phyloP scores from a whole-genome alignment of 2,329 filamentous ascomycete species.

The Ceratocystiopsis brevicomis region DNA sequence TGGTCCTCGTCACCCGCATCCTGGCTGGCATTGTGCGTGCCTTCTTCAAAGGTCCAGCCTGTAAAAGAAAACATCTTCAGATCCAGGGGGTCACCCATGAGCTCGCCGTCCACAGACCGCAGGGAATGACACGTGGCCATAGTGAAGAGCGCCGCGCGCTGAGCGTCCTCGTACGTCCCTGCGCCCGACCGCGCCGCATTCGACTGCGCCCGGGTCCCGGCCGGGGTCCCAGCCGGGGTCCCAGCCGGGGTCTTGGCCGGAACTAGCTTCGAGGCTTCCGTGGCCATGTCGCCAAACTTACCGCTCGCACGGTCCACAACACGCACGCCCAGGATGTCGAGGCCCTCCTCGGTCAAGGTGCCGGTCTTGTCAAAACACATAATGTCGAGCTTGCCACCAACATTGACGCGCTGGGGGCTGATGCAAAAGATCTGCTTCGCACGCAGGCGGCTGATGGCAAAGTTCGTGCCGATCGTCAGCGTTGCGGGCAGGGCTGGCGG shows the following conservation, averaged over 20 bases:
- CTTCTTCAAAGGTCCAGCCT: conserved; percentile 80
- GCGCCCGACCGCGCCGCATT: neutral
- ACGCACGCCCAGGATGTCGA: conserved; percentile 80
- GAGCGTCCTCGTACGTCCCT: conserved; percentile 14
- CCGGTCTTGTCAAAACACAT: conserved; percentile 98
- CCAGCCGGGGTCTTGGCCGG: conserved; percentile 3
- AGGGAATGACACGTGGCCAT: conserved; percentile 97
- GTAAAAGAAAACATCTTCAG: conserved; percentile 99
- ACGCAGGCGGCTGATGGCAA: conserved; percentile 72
- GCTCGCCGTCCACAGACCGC: conserved; percentile 66
- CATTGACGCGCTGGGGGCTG: conserved; percentile 89
- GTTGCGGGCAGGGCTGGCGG: conserved; percentile 89
- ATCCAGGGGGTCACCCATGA: conserved; percentile 85
- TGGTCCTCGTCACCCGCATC: conserved; percentile 50
- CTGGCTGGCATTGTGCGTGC: conserved; percentile 19
- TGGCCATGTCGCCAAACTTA: conserved; percentile 58
- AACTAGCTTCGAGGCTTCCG: conserved; percentile 26
- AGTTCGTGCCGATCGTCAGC: conserved; percentile 89
- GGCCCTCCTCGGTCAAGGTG: conserved; percentile 88
- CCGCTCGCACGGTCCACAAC: conserved; percentile 46
- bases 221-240: no score
- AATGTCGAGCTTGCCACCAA: conserved; percentile 86
- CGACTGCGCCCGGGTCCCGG: neutral
- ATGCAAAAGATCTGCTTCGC: conserved; percentile 92
- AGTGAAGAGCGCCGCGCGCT: conserved; percentile 56